Conservation (phyloP, 371 early-diverging fungal species). For the Nosema muscidifuracis region DNA sequence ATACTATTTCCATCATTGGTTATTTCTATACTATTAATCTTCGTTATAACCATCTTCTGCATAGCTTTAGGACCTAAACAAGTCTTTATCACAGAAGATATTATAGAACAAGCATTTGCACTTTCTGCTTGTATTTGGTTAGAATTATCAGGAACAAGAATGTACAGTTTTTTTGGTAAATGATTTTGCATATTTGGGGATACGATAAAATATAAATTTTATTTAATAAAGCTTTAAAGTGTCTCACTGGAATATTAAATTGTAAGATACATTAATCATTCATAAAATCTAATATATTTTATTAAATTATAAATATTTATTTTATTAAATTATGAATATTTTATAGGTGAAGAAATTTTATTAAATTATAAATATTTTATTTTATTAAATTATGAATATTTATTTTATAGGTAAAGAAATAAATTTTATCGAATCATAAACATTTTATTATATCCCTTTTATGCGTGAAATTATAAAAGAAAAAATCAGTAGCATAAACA, state of each 20-base stretch:
- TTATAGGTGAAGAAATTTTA: too few species aligned
- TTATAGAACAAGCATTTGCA: slow-evolving; percentile 63
- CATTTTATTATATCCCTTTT: slow-evolving; percentile 8
- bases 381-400: too few species aligned
- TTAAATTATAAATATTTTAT: too few species aligned
- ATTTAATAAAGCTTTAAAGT: too few species aligned
- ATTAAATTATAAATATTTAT: too few species aligned
- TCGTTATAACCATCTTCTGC: slow-evolving; percentile 98
- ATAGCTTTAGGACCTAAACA: slow-evolving; percentile 97
- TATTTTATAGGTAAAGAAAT: too few species aligned
- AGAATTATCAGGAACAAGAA: slow-evolving; percentile 43
- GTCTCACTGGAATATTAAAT: too few species aligned
- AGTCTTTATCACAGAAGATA: slow-evolving; percentile 92
- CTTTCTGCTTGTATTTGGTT: slow-evolving; percentile 46
- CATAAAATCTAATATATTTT: too few species aligned
- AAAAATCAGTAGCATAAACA: slow-evolving; percentile 58
- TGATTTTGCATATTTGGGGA: slow-evolving; percentile 5
- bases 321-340: too few species aligned
- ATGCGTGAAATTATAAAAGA: slow-evolving; percentile 48
- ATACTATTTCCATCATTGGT: slow-evolving; percentile 99
- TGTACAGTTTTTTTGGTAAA: slow-evolving; percentile 43
- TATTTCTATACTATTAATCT: slow-evolving; percentile 96
- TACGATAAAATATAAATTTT: too few species aligned
- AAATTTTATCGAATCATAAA: too few species aligned
- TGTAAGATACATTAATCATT: too few species aligned